Conservation (phyloP, 352 stramenopile species). For the Halophytophthora batemanensis region DNA sequence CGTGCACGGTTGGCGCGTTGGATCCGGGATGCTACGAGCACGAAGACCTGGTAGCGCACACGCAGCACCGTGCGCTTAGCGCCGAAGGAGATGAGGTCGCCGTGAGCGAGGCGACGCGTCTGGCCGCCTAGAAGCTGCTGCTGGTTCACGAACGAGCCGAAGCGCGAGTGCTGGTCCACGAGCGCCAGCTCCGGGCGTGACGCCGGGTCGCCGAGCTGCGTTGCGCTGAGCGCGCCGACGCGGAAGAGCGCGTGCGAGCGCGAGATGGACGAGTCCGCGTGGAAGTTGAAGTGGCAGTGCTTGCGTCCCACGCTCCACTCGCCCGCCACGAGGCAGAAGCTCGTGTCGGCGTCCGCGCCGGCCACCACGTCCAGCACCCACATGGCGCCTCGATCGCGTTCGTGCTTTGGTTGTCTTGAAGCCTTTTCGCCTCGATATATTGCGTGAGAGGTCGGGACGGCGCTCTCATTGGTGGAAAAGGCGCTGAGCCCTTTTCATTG, state of each 20-base stretch:
- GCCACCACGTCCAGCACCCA: constrained; percentile 78
- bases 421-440: too few species aligned
- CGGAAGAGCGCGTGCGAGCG: constrained; percentile 70
- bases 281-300: constrained; percentile 85
- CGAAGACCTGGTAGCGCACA: constrained; percentile 79
- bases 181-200: constrained; percentile 68
- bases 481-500: too few species aligned
- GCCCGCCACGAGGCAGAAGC: constrained; percentile 78
- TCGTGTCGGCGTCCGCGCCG: constrained; percentile 41
- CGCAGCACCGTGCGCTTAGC: constrained; percentile 78
- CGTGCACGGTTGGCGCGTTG: constrained; percentile 48
- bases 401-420: too few species aligned
- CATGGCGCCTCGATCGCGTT: too few species aligned
- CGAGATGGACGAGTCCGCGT: constrained; percentile 79
- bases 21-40: constrained; percentile 77
- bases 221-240: constrained; percentile 54
- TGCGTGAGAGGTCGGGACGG: too few species aligned
- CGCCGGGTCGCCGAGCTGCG: constrained; percentile 56
- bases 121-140: constrained; percentile 41
- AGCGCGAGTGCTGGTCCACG: constrained; percentile 79
- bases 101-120: constrained; percentile 48
- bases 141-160: constrained; percentile 86
- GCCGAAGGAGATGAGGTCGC: constrained; percentile 80
- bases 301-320: constrained; percentile 85
- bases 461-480: too few species aligned